Conservation (phyloP, 2,329 filamentous ascomycete species). For the Sporothrix luriei region DNA sequence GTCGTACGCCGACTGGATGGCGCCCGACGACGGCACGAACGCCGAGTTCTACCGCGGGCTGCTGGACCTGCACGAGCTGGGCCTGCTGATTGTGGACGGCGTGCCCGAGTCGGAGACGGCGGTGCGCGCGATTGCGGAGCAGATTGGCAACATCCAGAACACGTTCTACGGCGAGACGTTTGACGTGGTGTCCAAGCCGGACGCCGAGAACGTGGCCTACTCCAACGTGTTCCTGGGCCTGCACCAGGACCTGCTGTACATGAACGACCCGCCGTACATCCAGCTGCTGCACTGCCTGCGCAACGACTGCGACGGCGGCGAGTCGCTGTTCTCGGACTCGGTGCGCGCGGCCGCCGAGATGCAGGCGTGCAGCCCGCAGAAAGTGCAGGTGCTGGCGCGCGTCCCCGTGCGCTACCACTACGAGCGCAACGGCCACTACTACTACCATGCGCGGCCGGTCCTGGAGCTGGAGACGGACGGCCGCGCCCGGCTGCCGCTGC, state of each 20-base stretch:
- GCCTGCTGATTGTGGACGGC: constrained; percentile 74
- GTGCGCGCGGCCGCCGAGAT: constrained; percentile 58
- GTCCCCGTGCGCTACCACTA: constrained; percentile 69
- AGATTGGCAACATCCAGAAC: constrained; percentile 77
- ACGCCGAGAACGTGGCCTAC: constrained; percentile 91
- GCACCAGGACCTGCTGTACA: constrained; percentile 93
- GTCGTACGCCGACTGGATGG: constrained; percentile 72
- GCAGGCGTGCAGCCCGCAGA: constrained; percentile 45
- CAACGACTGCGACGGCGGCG: constrained; percentile 77
- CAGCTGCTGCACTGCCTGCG: constrained; percentile 89
- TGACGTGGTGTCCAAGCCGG: constrained; percentile 79
- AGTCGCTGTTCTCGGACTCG: constrained; percentile 82
- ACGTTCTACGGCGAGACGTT: constrained; percentile 92
- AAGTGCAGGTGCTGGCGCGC: constrained; percentile 63
- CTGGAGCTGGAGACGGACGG: constrained; percentile 42
- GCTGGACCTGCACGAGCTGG: constrained; percentile 63
- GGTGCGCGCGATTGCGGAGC: constrained; percentile 68
- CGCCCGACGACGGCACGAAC: constrained; percentile 46
- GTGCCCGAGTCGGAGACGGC: constrained; percentile 69
- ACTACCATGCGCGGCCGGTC: constrained; percentile 61
- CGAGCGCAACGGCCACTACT: constrained; percentile 65
- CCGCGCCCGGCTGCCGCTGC: too few species aligned
- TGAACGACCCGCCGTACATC: constrained; percentile 73
- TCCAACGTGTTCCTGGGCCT: constrained; percentile 79
- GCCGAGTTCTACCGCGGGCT: constrained; percentile 63